Evolutionary conservation across 768 basidiomycete species (phyloP), one percentile per base, ranked within the genome.

Genomic region (Chalciporus pseudorubinellus): DNA sequence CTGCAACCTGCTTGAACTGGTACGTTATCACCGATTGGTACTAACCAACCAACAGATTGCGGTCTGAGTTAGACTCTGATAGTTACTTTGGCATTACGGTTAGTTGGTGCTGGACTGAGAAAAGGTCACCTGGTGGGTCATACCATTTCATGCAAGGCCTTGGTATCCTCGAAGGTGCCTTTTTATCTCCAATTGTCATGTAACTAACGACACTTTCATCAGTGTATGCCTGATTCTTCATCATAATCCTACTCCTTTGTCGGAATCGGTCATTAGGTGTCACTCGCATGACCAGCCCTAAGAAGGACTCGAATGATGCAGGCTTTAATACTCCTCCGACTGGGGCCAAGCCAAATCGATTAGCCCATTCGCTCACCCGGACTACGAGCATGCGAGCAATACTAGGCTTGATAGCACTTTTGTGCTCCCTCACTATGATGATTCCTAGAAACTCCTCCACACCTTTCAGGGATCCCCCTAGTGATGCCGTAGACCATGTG

Each of bases 401-500:
- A 16, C 22, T 56, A 10, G 54, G 51, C 43, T 18, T 65, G 14
- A n/a, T 52, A 6, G 52, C 57, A 28, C 16, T 69, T 38, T 18
- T 48, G 10, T 62, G 46, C 43, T 45, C 52, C 6, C 28, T 57
- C 18, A 40, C 9, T 31, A 22, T 71, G 24, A 50, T 56, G 28
- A 28, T 47, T 14, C 47, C 59, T 29, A 44, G 52, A 28, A 45
- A 39, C 7, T 33, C 28, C 1, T 40, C 58, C 21, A 6, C 34
- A 6, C 50, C 53, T 21, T 70, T 71, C 39, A 47, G 40, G 10
- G 48, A 58, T 22, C 71, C 68, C 21, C 49, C 39, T 20, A 78
- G 76, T 44, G 59, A 66, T 36, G 70, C 71, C 14, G 74, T 78
- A 8, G 76, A 77, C 57, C 64, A 70, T 48, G 74, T 78, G n/a